phyloP scores from a whole-genome alignment of 495 filamentous ascomycete species.

The Jackrogersella multiformis region DNA sequence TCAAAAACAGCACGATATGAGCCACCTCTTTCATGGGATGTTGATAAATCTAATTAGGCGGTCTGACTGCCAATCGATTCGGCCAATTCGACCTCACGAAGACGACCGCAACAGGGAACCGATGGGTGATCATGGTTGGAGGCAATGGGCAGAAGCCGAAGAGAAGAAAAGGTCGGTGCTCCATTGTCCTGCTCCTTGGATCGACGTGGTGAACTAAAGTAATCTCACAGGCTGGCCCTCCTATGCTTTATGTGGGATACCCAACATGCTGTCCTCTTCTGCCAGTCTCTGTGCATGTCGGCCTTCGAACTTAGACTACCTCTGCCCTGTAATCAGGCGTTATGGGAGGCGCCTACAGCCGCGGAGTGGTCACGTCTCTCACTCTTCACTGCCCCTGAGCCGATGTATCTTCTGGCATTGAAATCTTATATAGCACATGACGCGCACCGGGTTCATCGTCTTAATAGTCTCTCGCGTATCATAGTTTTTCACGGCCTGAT shows the following conservation, averaged over 20 bases:
- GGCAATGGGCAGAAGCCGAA: slow-evolving; percentile 59
- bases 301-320: slow-evolving; percentile 63
- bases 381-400: slow-evolving; percentile 42
- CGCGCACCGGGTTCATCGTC: slow-evolving; percentile 43
- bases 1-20: slow-evolving; percentile 63
- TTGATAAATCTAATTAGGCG: slow-evolving; percentile 67
- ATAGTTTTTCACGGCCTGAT: slow-evolving; percentile 65
- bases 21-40: slow-evolving; percentile 65
- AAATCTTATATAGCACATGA: slow-evolving; percentile 62
- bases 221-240: slow-evolving; percentile 53
- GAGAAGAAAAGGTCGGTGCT: slow-evolving; percentile 59
- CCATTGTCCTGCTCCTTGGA: not conserved
- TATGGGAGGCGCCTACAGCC: slow-evolving; percentile 63
- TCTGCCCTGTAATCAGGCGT: slow-evolving; percentile 55
- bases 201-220: slow-evolving; percentile 5
- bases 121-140: slow-evolving; percentile 56
- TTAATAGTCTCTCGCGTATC: slow-evolving; percentile 59
- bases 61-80: slow-evolving; percentile 60
- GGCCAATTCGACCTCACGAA: slow-evolving; percentile 37
- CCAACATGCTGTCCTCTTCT: slow-evolving; percentile 65
- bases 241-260: slow-evolving; percentile 70
- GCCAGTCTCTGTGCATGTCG: slow-evolving; percentile 67
- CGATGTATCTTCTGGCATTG: slow-evolving; percentile 57
- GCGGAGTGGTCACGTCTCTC: slow-evolving; percentile 56
- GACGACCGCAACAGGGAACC: slow-evolving; percentile 19